Conservation (phyloP, 345 rosid genomes). For the Microthlaspi erraticum region DNA sequence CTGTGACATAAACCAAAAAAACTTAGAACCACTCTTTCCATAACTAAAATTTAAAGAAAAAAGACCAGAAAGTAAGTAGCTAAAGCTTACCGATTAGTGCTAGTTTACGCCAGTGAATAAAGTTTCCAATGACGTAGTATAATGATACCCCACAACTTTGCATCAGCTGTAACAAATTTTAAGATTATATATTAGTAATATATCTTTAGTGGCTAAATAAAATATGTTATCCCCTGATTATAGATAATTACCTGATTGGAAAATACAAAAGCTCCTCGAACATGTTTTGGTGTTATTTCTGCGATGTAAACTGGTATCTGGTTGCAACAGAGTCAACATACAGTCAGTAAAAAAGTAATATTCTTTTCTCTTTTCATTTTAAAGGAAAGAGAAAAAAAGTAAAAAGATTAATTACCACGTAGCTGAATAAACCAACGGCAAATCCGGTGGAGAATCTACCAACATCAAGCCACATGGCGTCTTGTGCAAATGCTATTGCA, state of each 20-base stretch:
- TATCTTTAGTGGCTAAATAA: background rate
- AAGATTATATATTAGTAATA: conserved; percentile 10
- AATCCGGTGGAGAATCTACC: conserved; percentile 53
- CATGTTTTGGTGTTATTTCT: conserved; percentile 49
- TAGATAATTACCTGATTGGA: conserved; percentile 44
- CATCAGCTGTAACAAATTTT: conserved; percentile 38
- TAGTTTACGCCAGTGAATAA: conserved; percentile 46
- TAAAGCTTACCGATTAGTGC: conserved; percentile 45
- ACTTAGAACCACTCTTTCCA: background rate
- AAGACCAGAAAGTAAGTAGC: background rate
- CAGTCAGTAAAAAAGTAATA: background rate
- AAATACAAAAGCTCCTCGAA: conserved; percentile 48
- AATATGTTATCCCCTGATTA: background rate
- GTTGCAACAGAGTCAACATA: background rate
- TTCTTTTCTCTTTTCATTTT: too few species aligned
- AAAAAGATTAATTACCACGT: conserved; percentile 45
- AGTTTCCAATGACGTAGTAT: conserved; percentile 44
- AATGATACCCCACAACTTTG: conserved; percentile 45
- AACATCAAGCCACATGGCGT: conserved; percentile 46
- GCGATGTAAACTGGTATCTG: conserved; percentile 51
- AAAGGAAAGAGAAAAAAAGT: background rate
- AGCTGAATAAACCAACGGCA: conserved; percentile 49
- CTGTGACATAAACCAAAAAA: conserved; percentile 14
- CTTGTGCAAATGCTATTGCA: conserved; percentile 40
- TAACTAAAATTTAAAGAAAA: background rate